Evolutionary conservation across 2,329 filamentous ascomycete species (phyloP), one percentile per base, ranked within the genome.

Genomic region (Fusarium napiforme): DNA sequence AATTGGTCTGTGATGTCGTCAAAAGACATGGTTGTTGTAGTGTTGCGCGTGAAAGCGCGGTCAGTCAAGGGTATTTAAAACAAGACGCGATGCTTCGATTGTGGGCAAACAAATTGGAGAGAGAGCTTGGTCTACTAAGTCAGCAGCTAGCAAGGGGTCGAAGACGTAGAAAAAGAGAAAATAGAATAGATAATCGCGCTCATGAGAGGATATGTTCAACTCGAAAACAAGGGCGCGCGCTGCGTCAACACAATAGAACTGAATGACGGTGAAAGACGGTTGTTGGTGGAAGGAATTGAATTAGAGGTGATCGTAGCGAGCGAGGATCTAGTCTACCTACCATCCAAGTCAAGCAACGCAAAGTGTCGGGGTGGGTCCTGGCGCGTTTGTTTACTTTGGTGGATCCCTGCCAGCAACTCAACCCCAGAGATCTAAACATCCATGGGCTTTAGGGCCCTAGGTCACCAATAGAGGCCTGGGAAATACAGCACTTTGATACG

Each of bases 1-100:
- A 86, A 91, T 64, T 78, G 77, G 37, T 87, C 85, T 42, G 85
- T 81, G 46, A 82, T 74, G 49, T 84, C 83, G 61, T 78, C 78
- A 64, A 77, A 64, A 39, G 78, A 78, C 82, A 83, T 83, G 43
- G 23, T 75, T 70, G 49, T 63, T 64, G 57, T 42, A 70, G 65
- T 40, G 66, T 60, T 64, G 71, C 73, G 75, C 71, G 72, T 75
- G 60, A 60, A 72, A 60, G 57, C 69, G 72, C 67, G 66, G 42
- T 70, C 23, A 58, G 64, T 63, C 67, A 60, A 65, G 63, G 57
- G 64, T 72, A 67, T 53, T 45, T 53, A 43, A 53, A 69, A 69
- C 61, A 42, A 71, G 68, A 62, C 70, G 74, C 73, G 77, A 72
- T 72, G 64, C 64, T 69, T 64, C 46, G 68, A 59, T 62, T 57